Conservation (phyloP, 352 stramenopile genomes). For the Vaucheria bursata region DNA sequence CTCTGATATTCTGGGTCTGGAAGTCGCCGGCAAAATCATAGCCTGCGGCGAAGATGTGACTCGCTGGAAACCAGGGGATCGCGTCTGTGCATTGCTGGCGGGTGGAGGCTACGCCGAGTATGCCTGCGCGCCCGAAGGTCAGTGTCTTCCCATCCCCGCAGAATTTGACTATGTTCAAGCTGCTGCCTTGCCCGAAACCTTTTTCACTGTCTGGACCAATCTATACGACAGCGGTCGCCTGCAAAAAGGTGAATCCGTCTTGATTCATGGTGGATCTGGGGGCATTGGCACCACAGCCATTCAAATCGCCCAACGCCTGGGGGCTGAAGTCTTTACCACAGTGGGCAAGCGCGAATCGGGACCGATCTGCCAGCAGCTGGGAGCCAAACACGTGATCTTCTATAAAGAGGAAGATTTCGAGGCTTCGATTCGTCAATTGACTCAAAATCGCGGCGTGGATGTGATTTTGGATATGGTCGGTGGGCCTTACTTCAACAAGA, state of each 20-base stretch:
- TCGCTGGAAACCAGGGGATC: background rate
- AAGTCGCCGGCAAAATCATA: background rate
- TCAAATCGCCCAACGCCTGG: background rate
- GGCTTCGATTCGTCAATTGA: no score
- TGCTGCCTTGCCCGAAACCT: background rate
- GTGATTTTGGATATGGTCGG: conserved; percentile 1
- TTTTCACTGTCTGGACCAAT: background rate
- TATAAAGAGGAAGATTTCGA: background rate
- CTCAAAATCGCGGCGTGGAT: background rate
- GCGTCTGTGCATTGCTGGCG: background rate
- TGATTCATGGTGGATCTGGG: conserved; percentile 1
- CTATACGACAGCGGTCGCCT: background rate
- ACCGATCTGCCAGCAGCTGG: background rate
- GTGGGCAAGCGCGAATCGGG: background rate
- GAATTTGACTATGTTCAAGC: background rate
- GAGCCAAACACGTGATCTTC: background rate
- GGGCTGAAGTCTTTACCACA: background rate
- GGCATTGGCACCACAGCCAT: background rate
- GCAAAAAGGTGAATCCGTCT: background rate
- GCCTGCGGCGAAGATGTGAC: background rate
- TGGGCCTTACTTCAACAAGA: no score
- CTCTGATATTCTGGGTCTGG: background rate
- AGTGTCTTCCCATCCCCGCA: background rate
- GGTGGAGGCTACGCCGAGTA: background rate
- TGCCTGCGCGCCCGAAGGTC: background rate